A percentile compares a stretch with the other conserved stretches of the same genome.
Evolutionary conservation across 2,329 filamentous ascomycete genomes (phyloP).

Genomic region (Geosmithia putterillii): DNA sequence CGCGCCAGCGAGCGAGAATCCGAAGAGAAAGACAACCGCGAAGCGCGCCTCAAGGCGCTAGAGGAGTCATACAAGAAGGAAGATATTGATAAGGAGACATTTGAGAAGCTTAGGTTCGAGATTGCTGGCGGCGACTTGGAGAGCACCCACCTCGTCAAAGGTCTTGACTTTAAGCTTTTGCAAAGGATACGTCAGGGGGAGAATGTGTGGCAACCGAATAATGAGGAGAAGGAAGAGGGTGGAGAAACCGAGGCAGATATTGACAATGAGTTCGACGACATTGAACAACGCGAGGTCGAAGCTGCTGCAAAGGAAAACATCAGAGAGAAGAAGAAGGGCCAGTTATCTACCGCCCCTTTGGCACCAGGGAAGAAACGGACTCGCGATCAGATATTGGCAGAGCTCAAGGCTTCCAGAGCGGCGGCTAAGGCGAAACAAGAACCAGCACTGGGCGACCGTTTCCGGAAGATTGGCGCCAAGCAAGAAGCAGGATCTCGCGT

Average conservation of each 20-base stretch:
- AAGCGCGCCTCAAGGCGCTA: slow-evolving; percentile 59
- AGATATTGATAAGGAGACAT: slow-evolving; percentile 70
- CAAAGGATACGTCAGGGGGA: slow-evolving; percentile 58
- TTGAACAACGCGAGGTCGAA: slow-evolving; percentile 42
- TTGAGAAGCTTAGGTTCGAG: slow-evolving; percentile 60
- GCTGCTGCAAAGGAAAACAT: slow-evolving; percentile 37
- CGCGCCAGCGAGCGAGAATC: slow-evolving; percentile 55
- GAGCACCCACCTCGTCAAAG: slow-evolving; percentile 83
- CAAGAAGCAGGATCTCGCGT: slow-evolving; percentile 43
- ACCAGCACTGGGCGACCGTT: slow-evolving; percentile 42
- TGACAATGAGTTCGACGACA: slow-evolving; percentile 54
- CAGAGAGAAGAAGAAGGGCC: slow-evolving; percentile 52
- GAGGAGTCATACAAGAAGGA: slow-evolving; percentile 74
- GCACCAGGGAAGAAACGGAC: slow-evolving; percentile 48
- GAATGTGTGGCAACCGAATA: slow-evolving; percentile 38
- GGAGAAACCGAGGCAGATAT: slow-evolving; percentile 24
- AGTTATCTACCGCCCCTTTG: slow-evolving; percentile 39
- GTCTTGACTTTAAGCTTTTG: slow-evolving; percentile 73
- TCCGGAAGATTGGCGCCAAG: slow-evolving; percentile 51
- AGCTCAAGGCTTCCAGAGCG: slow-evolving; percentile 49
- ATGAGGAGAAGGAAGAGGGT: slow-evolving; percentile 16
- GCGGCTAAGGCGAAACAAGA: slow-evolving; percentile 44
- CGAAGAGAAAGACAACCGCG: slow-evolving; percentile 39
- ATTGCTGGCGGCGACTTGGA: slow-evolving; percentile 72
- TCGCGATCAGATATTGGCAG: slow-evolving; percentile 54